phyloP scores from a whole-genome alignment of 257 asterid species.

The Plectranthus barbatus region DNA sequence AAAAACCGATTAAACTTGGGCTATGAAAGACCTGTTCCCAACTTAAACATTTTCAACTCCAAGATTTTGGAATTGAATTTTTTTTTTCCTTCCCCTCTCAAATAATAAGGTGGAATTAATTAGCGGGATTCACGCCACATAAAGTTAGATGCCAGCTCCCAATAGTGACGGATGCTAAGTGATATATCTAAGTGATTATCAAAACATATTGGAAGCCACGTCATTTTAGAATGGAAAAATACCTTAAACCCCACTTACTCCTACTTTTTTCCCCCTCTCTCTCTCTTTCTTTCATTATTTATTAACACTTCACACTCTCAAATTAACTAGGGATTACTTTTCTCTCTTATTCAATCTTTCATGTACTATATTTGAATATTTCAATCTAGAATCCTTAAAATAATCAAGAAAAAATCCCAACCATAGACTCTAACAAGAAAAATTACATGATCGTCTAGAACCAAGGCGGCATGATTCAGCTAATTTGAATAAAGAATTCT shows the following conservation, averaged over 20 bases:
- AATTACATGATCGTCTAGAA: conserved; percentile 9
- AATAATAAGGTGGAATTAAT: not conserved
- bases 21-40: no score
- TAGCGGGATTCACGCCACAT: not conserved
- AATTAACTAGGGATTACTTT: not conserved
- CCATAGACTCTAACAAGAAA: not conserved
- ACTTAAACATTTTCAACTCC: no score
- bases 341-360: not conserved
- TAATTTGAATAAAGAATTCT: no score
- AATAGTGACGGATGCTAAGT: conserved; percentile 8
- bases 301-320: not conserved
- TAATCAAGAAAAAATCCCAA: not conserved
- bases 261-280: not conserved
- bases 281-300: not conserved
- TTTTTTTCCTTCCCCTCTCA: no score
- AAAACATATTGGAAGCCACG: conserved; percentile 29
- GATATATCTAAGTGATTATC: not conserved
- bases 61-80: no score
- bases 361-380: no score
- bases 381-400: not conserved
- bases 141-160: conserved; percentile 7
- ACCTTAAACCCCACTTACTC: conserved; percentile 9
- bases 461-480: no score
- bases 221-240: conserved; percentile 21
- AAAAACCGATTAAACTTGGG: no score